phyloP scores from a whole-genome alignment of 495 filamentous ascomycete species.

The Neurospora hispaniola region DNA sequence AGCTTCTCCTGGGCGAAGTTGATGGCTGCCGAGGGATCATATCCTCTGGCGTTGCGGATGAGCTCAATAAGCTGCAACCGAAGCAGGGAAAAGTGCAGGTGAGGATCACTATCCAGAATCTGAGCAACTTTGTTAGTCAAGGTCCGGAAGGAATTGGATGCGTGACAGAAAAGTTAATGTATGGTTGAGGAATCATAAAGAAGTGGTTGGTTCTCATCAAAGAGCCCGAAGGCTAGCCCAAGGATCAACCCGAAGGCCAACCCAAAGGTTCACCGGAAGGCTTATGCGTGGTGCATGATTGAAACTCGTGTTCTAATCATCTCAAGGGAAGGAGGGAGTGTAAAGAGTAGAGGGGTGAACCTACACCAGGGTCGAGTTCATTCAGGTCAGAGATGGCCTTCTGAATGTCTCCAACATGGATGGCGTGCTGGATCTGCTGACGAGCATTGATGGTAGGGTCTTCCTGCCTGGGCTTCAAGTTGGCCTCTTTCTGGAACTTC shows the following conservation, averaged over 20 bases:
- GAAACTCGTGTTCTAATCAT: conserved; percentile 89
- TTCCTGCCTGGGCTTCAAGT: conserved; percentile 62
- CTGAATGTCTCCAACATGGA: conserved; percentile 76
- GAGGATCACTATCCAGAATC: conserved; percentile 77
- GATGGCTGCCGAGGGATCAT: conserved; percentile 72
- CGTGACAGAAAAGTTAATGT: conserved; percentile 8
- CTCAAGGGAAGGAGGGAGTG: conserved; percentile 36
- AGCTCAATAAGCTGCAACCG: conserved; percentile 88
- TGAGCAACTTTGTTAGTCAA: conserved; percentile 25
- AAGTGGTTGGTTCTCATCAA: conserved; percentile 90
- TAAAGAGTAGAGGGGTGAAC: conserved; percentile 17
- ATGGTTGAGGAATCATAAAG: conserved; percentile 60
- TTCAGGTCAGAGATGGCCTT: conserved; percentile 79
- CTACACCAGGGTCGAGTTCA: conserved; percentile 81
- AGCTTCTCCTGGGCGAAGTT: conserved; percentile 80
- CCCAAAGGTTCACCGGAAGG: conserved; percentile 38
- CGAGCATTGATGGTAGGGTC: conserved; percentile 63
- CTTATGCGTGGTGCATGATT: conserved; percentile 99
- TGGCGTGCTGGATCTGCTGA: conserved; percentile 67
- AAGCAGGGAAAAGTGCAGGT: conserved; percentile 83
- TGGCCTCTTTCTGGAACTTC: conserved; percentile 90
- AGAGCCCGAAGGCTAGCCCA: conserved; percentile 19
- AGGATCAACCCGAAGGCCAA: background rate
- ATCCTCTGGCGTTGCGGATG: conserved; percentile 65
- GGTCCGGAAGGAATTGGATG: background rate